Base-by-base conservation (phyloP, 2,329 filamentous ascomycete species). In the Colletotrichum incanum region DNA sequence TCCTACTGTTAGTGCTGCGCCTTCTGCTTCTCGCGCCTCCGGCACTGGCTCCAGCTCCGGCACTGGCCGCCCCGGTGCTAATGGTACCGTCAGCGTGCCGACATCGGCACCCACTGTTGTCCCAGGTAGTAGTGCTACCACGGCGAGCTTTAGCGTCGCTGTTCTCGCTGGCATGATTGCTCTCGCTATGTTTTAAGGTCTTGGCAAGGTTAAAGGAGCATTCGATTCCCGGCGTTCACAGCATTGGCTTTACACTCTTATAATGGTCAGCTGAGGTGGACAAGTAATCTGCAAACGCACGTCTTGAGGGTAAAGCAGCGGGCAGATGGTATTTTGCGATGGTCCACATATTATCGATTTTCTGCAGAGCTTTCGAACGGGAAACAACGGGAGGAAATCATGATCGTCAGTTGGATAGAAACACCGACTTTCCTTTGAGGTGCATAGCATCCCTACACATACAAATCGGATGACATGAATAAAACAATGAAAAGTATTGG, bases 1-100 rank as follows among this genome's bases (percentile, higher is more conserved):
- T 56, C 50, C 75, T 39, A 63, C 78, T 39, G 72, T 73, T 54
- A 68, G 74, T 59, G 59, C 75, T 39, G 63, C 78, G 37, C 69
- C 76, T 39, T 72, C 78, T 54, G 66, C 76, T 34, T 59, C 60
- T 28, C 43, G 65, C 31, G 59, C 68, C 45, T 59, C 70, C 14
- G 67, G 65, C 34, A 63, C 65, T 12, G 61, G 70, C 39, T 63
- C 52, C n/a, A 67, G 68, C 65, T 63, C 75, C 45, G 73, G 77
- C 65, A 74, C 78, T 20, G 67, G 67, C 31, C 69, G 76, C 39
- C 43, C 50, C 18, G 58, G 71, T 64, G 69, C 62, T 74, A 65
- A 72, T 55, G 72, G 69, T 26, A 55, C 72, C 45, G 65, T 68
- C 37, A 74, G 76, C 31, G 39, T 37, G 41, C 54, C 67, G 5